Base-by-base conservation (phyloP, 305 asterid species). In the Fraxinus floribunda region DNA sequence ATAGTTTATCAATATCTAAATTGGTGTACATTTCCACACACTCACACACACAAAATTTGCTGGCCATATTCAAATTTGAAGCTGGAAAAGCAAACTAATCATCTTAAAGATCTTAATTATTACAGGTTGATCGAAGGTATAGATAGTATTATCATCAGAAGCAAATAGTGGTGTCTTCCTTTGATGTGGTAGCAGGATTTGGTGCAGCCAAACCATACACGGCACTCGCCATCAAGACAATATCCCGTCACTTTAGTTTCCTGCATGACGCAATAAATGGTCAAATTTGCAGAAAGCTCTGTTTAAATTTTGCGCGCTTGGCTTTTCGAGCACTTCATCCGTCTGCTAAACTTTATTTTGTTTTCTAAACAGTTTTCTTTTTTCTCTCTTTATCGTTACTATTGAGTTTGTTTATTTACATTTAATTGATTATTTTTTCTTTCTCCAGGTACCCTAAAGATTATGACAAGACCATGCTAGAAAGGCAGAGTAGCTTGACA, bases 241-340 rank as follows among this genome's bases (percentile, higher is more conserved):
- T 95, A 4, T 95, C 99, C 29, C 91, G 94, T 20, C 98, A 95
- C 84, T 94, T 95, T 70, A 93, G 97, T 72, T 87, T 94, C 89
- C 82, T 95, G 81, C 92, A 94, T 1, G 99, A 95, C 79, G 93
- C 98, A 7, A 93, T 95, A 83, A 88, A 84, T 41, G 88, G 86
- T 71, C 97, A 94, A 86, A 89, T 95, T 81, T 89, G 87, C 64
- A 81, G 96, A 94, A 85, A 87, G 88, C 77, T 94, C 98, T 26
- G 99, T 95, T 80, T 90, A 96, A 0, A 82, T 95, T 75, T 79
- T 95, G 46, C 86, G 97, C 66, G 95, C 99, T 88, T 93, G 98
- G 98, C 95, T 95, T 77, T 95, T 95, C 70, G 97, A 94, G 87
- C 99, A 95, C 87, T 94, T 84, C 93, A 94, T 80, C 98, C 99